Base-by-base conservation (phyloP, 2,329 filamentous ascomycete genomes). In the Cladosporium sphaerospermum region DNA sequence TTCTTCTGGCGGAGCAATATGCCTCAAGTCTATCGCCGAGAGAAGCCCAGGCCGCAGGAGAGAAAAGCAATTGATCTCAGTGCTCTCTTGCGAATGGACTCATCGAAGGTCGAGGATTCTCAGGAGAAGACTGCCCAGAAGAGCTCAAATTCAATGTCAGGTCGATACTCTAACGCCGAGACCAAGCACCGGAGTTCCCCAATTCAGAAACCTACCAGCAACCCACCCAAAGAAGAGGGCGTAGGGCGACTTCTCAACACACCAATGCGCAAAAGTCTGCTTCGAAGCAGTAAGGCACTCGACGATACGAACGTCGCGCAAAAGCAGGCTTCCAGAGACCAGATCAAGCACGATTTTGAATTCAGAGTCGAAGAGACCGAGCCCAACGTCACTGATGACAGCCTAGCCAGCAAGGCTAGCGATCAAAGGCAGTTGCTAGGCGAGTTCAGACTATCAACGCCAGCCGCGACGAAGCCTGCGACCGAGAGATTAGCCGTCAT, bases 391-490 rank as follows among this genome's bases (percentile, higher is more conserved):
- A 53, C 51, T n/a, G 56, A 49, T 43, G 54, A 61, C 43, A 61
- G 59, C 37, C 54, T 57, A 23, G 45, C 34, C 18, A 65, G 63
- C 55, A 63, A 64, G 37, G 61, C 61, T 10, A 60, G 56, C 33
- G 63, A 67, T 56, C 62, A 64, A n/a, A 56, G 61, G 32, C 66
- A 67, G 51, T 52, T 67, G 19, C 54, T 63, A 1, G 41, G 44
- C 31, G 64, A 67, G 56, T 56, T 45, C 45, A 16, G 46, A 44
- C 9, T 55, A 52, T 33, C 50, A 5, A 53, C 51, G 13, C 51
- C 51, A 2, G 28, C 37, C 6, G 31, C 48, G 23, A 19, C 41
- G 37, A 52, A 23, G 16, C 55, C 48, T 16, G 48, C 48, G 10
- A 32, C 34, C n/a, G 40, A 51, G 32, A 32, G 48, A 3, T 34